These are phyloP conservation scores for Juglanconis oblonga DNA, from an alignment of 2,329 filamentous ascomycete genomes.

Conservation along the genomic window DNA sequence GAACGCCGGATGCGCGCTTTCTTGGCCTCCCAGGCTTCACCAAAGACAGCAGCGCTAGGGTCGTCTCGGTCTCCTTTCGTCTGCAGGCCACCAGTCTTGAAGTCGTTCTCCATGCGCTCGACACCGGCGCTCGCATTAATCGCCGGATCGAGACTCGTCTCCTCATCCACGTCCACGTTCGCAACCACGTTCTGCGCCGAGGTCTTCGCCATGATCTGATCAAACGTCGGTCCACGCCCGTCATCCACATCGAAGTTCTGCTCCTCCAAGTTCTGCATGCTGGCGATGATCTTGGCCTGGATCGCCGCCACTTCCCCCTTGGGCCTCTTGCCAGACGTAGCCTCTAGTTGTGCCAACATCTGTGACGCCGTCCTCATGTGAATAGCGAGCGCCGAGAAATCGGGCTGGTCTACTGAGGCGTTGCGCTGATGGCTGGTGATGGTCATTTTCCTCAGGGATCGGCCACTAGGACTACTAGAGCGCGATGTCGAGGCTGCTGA, in stretches of 20 bases:
- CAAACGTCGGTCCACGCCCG: slow-evolving; percentile 70
- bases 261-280: slow-evolving; percentile 84
- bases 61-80: slow-evolving; percentile 80
- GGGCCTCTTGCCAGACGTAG: slow-evolving; percentile 75
- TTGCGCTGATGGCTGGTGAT: slow-evolving; percentile 50
- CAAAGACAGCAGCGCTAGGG: slow-evolving; percentile 81
- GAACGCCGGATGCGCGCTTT: slow-evolving; percentile 80
- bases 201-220: slow-evolving; percentile 75
- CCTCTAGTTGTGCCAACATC: slow-evolving; percentile 81
- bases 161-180: slow-evolving; percentile 53
- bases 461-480: slow-evolving; percentile 62
- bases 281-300: slow-evolving; percentile 81
- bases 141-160: slow-evolving; percentile 46
- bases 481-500: slow-evolving; percentile 67
- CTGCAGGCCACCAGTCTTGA: slow-evolving; percentile 80
- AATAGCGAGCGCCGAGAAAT: slow-evolving; percentile 78
- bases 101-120: slow-evolving; percentile 84
- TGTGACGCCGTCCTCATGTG: slow-evolving; percentile 86
- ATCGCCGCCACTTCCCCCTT: slow-evolving; percentile 80
- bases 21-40: slow-evolving; percentile 81
- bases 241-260: slow-evolving; percentile 79
- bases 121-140: slow-evolving; percentile 71
- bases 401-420: slow-evolving; percentile 64
- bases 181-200: slow-evolving; percentile 49
- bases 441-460: slow-evolving; percentile 54